Base-by-base conservation (phyloP, 2,329 filamentous ascomycete species). In the Diaporthe humulicola region DNA sequence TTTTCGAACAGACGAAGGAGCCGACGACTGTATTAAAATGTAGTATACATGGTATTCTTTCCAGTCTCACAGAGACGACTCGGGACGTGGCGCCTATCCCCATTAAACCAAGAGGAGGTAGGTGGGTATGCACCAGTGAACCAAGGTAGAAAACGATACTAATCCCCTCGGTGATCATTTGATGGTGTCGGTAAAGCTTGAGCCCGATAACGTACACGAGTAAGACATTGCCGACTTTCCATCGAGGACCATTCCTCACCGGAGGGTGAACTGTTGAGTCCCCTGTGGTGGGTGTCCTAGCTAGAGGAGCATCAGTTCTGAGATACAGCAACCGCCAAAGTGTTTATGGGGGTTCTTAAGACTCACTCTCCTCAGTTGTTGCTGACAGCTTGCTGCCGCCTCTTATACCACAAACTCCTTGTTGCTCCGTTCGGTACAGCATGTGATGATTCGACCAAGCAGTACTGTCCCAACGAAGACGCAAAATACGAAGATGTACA, bases 401-500 rank as follows among this genome's bases (percentile, higher is more conserved):
- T 67, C 22, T 50, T 71, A 74, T n/a, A 74, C 73, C 36, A 71
- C 19, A 19, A 42, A 69, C n/a, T 71, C 50, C 25, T 73, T 45
- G 17, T 50, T 64, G 15, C 28, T 36, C 57, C 48, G 22, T 33
- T 71, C 58, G 58, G 57, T 54, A n/a, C 73, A 74, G 57, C 73
- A 74, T 30, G 28, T 48, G 42, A 71, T 45, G 6, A 74, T 58
- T 38, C 66, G 57, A n/a, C 61, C 70, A 33, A 74, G 48, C 9
- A 74, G 50, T 25, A 60, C 22, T 22, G 57, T 56, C 36, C 66
- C 67, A 17, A 74, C 30, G 38, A 71, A 40, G 15, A 70, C 61
- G 28, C 67, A 30, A 50, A 74, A 52, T 8, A 71, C 25, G 67
- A 74, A 74, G 28, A 74, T 64, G 58, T 74, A 74, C 67, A 71